These are phyloP conservation scores for Kernera saxatilis DNA, from an alignment of 345 rosid species.

Conservation along the genomic window DNA sequence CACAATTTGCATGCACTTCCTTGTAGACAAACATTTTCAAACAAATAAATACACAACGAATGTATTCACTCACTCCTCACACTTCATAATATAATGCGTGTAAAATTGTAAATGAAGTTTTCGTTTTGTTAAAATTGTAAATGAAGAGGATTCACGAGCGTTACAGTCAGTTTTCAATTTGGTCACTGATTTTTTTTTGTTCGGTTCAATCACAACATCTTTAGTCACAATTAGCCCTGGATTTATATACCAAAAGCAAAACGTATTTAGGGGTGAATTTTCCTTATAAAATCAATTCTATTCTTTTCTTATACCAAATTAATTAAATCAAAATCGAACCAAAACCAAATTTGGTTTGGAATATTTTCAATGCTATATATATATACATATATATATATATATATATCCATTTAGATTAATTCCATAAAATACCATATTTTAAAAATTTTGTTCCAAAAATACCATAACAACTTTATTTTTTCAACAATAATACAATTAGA, in stretches of 20 bases:
- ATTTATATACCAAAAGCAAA: background rate
- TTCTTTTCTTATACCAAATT: background rate
- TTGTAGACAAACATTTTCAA: slow-evolving; percentile 1
- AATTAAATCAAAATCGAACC: too few relatives aligned
- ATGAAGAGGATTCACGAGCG: background rate
- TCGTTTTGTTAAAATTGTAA: background rate
- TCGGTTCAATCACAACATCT: background rate
- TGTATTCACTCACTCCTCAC: slow-evolving; percentile 13
- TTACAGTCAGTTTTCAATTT: background rate
- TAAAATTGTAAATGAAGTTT: background rate
- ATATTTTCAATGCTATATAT: too few relatives aligned
- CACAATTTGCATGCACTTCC: slow-evolving; percentile 14
- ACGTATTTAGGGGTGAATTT: too few relatives aligned
- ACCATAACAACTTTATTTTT: too few relatives aligned
- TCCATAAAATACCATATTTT: too few relatives aligned
- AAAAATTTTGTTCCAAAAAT: too few relatives aligned
- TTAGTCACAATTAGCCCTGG: background rate
- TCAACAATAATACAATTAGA: too few relatives aligned
- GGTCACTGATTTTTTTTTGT: background rate
- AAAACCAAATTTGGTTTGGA: too few relatives aligned
- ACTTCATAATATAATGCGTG: background rate
- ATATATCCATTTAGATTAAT: too few relatives aligned
- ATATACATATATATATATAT: too few relatives aligned
- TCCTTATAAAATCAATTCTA: too few relatives aligned
- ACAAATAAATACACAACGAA: background rate